Evolutionary conservation across 257 asterid species (phyloP).

Genomic region (Gentiana dahurica): DNA sequence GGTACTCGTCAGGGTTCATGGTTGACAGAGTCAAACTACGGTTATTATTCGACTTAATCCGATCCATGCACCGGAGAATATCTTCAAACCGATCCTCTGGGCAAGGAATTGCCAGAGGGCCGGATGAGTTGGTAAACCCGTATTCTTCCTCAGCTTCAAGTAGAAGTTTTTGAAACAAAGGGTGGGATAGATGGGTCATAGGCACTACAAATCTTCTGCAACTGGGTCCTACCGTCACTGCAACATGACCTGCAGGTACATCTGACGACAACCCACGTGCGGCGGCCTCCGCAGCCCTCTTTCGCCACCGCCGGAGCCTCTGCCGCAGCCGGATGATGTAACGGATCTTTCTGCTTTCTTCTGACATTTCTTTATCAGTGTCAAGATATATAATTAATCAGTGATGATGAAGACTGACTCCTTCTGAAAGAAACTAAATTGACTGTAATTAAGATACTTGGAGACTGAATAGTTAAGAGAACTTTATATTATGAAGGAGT

Average conservation of each 20-base stretch:
- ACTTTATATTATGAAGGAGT: too few relatives aligned
- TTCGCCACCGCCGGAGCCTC: conserved; percentile 40
- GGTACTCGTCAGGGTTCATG: too few relatives aligned
- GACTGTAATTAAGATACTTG: too few relatives aligned
- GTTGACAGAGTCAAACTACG: too few relatives aligned
- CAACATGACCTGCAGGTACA: conserved; percentile 49
- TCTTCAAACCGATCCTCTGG: too few relatives aligned
- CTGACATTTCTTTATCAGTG: conserved; percentile 16
- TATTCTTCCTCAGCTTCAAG: conserved; percentile 46
- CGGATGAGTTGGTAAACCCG: conserved; percentile 24
- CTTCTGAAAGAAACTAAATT: too few relatives aligned
- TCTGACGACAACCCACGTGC: conserved; percentile 24
- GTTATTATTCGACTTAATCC: too few relatives aligned
- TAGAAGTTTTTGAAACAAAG: conserved; percentile 35
- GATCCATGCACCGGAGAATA: too few relatives aligned
- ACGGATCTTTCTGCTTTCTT: conserved; percentile 34
- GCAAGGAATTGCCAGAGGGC: too few relatives aligned
- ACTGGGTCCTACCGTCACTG: conserved; percentile 28
- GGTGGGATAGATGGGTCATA: conserved; percentile 37
- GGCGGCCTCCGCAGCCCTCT: conserved; percentile 27
- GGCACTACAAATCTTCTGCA: conserved; percentile 34
- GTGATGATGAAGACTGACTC: too few relatives aligned
- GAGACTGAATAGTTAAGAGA: too few relatives aligned
- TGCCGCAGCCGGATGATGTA: conserved; percentile 42
- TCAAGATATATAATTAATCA: too few relatives aligned